A percentile compares a stretch with the other conserved stretches of the same genome.
Conservation (phyloP, 2,329 filamentous ascomycete genomes). For the Colletotrichum scovillei region DNA sequence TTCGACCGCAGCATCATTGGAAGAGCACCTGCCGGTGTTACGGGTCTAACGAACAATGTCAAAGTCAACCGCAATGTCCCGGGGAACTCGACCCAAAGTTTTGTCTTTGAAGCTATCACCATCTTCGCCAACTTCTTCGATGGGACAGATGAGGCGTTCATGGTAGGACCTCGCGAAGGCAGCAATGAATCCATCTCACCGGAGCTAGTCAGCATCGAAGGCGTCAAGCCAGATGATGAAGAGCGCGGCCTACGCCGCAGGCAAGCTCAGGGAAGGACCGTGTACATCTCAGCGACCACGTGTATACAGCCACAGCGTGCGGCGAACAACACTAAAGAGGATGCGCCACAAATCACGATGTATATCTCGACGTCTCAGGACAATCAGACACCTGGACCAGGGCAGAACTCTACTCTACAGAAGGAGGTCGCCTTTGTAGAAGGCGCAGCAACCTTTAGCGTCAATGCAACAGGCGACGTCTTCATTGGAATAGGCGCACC, state of each 20-base stretch:
- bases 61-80: constrained; percentile 68
- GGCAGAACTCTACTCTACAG: constrained; percentile 56
- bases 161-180: constrained; percentile 36
- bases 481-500: constrained; percentile 83
- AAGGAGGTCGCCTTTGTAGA: constrained; percentile 66
- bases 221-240: constrained; percentile 35
- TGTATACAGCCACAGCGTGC: constrained; percentile 78
- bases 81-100: constrained; percentile 72
- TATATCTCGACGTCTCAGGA: constrained; percentile 76
- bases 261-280: constrained; percentile 52
- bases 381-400: constrained; percentile 75
- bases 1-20: constrained; percentile 74
- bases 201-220: constrained; percentile 34
- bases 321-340: constrained; percentile 53
- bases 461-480: constrained; percentile 73
- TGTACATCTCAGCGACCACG: constrained; percentile 89
- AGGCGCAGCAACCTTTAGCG: constrained; percentile 75
- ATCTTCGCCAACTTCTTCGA: constrained; percentile 55
- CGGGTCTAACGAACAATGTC: constrained; percentile 72
- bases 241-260: constrained; percentile 38
- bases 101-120: constrained; percentile 69
- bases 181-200: constrained; percentile 41
- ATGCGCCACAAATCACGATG: constrained; percentile 79
- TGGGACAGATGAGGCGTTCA: constrained; percentile 16
- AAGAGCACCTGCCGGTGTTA: constrained; percentile 64